Conservation (phyloP, 1,284 basidiomycete species). For the Cerrena zonata region DNA sequence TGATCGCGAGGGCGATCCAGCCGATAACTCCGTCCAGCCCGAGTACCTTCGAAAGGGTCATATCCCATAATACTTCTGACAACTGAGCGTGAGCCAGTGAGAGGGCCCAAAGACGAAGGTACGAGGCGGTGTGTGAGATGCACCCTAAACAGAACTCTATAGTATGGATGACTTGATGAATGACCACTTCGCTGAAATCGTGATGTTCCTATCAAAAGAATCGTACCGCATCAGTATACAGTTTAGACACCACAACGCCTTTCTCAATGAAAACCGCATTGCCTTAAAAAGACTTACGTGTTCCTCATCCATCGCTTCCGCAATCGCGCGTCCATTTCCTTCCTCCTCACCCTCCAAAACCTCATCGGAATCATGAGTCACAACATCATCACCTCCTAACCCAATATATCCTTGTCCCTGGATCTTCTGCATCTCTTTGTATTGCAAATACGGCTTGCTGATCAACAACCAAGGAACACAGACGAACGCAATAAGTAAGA, state of each 20-base stretch:
- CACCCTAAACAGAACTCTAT: constrained; percentile 98
- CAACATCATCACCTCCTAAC: constrained; percentile 45
- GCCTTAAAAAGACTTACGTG: constrained; percentile 43
- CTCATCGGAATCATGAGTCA: constrained; percentile 48
- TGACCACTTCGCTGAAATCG: constrained; percentile 90
- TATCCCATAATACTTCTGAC: constrained; percentile 88
- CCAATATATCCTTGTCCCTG: constrained; percentile 82
- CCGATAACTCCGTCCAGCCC: constrained; percentile 52
- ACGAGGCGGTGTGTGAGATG: constrained; percentile 98
- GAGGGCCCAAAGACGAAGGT: constrained; percentile 97
- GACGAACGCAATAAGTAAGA: constrained; percentile 76
- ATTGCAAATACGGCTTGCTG: constrained; percentile 89
- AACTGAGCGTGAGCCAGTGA: constrained; percentile 97
- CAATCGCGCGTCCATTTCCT: constrained; percentile 70
- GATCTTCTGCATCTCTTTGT: constrained; percentile 85
- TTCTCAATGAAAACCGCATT: not conserved
- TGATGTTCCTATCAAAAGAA: constrained; percentile 59
- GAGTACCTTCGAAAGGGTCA: constrained; percentile 69
- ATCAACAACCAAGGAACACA: constrained; percentile 96
- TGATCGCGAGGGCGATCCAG: constrained; percentile 56
- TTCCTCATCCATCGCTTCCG: constrained; percentile 63
- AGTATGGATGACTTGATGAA: constrained; percentile 96
- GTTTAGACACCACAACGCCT: not conserved
- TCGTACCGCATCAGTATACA: not conserved
- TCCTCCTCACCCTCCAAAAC: constrained; percentile 80